Percentiles rank a stretch among this genome's conserved stretches.
These are phyloP conservation scores for Hanseniaspora uvarum DNA, from an alignment of 1,139 yeast species.

Conservation along the genomic window DNA sequence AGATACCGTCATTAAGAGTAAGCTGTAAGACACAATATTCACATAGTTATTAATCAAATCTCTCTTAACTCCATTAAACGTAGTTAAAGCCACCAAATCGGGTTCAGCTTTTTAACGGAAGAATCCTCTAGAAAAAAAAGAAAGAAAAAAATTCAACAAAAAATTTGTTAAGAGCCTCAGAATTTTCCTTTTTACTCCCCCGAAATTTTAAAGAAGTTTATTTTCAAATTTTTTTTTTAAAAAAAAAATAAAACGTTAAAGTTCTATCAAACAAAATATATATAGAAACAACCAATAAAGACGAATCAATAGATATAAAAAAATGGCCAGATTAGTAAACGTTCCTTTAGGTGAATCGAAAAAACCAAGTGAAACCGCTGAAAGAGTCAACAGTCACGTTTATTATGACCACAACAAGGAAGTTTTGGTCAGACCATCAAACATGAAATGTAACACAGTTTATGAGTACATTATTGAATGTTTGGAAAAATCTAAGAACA, in stretches of 20 bases:
- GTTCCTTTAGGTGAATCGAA: constrained; percentile 71
- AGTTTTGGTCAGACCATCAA: constrained; percentile 41
- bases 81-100: no score
- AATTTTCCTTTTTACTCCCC: not conserved
- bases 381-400: constrained; percentile 50
- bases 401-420: constrained; percentile 9
- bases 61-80: no score
- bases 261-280: not conserved
- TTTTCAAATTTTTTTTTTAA: no score
- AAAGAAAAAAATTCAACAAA: not conserved
- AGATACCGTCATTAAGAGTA: no score
- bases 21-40: no score
- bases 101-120: not conserved
- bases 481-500: constrained; percentile 45
- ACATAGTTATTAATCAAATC: no score
- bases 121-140: not conserved
- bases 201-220: no score
- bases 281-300: not conserved
- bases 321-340: constrained; percentile 29
- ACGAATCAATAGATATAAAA: not conserved
- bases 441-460: constrained; percentile 53
- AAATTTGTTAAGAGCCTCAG: not conserved
- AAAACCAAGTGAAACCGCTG: constrained; percentile 79
- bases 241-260: not conserved
- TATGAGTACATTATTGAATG: constrained; percentile 62